These are phyloP conservation scores for Galerina sulciceps DNA, from an alignment of 768 basidiomycete genomes.

Conservation along the genomic window DNA sequence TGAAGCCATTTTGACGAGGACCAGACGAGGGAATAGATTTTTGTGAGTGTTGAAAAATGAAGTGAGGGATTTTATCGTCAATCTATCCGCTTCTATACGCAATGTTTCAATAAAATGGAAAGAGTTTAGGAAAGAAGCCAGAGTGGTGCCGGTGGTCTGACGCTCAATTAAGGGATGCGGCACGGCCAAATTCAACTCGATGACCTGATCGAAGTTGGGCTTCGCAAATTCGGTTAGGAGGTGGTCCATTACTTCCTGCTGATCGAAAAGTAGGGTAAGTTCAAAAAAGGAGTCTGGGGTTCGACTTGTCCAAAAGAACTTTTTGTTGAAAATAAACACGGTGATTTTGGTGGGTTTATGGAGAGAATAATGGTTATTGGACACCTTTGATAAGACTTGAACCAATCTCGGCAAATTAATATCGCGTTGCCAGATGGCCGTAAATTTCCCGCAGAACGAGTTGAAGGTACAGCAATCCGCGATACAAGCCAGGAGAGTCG, in stretches of 20 bases:
- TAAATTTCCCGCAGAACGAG: not conserved
- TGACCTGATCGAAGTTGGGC: not conserved
- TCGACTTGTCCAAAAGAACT: not conserved
- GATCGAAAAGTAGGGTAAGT: not conserved
- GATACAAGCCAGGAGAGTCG: not conserved
- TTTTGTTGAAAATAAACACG: not conserved
- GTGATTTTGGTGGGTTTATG: not conserved
- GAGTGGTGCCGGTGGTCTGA: not conserved
- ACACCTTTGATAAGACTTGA: not conserved
- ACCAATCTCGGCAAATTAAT: not conserved
- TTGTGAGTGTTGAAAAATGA: not conserved
- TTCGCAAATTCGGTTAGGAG: not conserved
- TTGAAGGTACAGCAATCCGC: not conserved
- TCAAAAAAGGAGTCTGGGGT: not conserved
- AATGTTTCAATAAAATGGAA: not conserved
- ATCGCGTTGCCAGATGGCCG: not conserved
- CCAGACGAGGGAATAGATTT: not conserved
- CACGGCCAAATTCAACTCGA: not conserved
- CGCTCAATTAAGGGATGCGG: not conserved
- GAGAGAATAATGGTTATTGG: not conserved
- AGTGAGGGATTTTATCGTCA: not conserved
- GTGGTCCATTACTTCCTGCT: not conserved
- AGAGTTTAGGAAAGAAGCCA: not conserved
- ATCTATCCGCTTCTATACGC: not conserved
- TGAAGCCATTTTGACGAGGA: not conserved